phyloP scores from a whole-genome alignment of 306 rosid genomes.

The Cicer cuneatum region DNA sequence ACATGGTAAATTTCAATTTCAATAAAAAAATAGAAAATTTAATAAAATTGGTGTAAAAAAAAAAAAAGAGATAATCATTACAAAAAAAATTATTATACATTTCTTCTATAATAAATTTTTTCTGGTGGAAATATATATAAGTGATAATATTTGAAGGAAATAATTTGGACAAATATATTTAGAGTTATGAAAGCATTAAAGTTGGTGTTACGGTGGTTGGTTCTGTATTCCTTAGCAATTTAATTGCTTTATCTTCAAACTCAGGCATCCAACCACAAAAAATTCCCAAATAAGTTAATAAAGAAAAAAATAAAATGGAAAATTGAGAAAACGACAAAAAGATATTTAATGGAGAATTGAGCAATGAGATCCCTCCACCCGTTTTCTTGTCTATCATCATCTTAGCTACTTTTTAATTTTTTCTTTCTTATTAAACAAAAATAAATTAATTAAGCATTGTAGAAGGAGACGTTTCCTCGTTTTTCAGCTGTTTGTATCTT shows the following conservation, averaged over 20 bases:
- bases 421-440: conserved; percentile 32
- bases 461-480: conserved; percentile 99
- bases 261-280: conserved; percentile 89
- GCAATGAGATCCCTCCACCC: conserved; percentile 68
- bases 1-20: too few species aligned
- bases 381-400: conserved; percentile 57
- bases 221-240: conserved; percentile 64
- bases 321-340: conserved; percentile 83
- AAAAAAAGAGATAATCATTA: too few species aligned
- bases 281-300: conserved; percentile 49
- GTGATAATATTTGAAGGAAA: background rate
- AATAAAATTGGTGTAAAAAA: too few species aligned
- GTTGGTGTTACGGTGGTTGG: conserved; percentile 86
- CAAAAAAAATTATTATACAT: too few species aligned
- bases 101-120: too few species aligned
- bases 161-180: conserved; percentile 36
- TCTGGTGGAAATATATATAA: background rate
- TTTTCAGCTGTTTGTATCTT: conserved; percentile 84
- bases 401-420: background rate
- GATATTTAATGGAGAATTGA: conserved; percentile 83
- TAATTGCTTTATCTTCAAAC: conserved; percentile 89
- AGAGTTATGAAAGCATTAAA: conserved; percentile 59
- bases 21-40: too few species aligned
- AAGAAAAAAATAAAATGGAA: conserved; percentile 35
- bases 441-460: conserved; percentile 54